Evolutionary conservation across 352 stramenopile species (phyloP).

Genomic region (Phytopythium mirpurense): DNA sequence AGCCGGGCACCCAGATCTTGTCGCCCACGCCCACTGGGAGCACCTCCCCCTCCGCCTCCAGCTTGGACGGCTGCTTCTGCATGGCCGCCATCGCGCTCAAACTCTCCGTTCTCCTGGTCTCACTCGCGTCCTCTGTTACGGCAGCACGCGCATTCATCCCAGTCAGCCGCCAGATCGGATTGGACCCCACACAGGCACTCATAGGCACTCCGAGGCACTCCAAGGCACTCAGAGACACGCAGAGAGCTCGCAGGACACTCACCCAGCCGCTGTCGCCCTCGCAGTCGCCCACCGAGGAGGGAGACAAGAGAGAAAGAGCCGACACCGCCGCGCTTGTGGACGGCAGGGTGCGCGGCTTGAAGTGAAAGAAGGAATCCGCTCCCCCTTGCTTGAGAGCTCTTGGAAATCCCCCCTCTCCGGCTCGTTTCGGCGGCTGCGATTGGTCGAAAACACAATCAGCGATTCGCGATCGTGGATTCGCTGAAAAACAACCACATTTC

Average conservation of each 20-base stretch:
- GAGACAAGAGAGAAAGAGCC: background rate
- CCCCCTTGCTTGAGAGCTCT: background rate
- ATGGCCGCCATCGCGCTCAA: constrained; percentile 30
- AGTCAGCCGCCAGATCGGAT: no score
- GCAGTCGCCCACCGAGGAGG: background rate
- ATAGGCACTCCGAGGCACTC: background rate
- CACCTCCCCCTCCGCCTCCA: constrained; percentile 55
- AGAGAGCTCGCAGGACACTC: no score
- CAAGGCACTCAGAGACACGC: no score
- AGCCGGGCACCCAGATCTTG: constrained; percentile 69
- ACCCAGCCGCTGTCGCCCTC: background rate
- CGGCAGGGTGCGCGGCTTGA: constrained; percentile 8
- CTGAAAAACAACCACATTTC: background rate
- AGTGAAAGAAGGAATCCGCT: constrained; percentile 9
- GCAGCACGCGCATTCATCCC: no score
- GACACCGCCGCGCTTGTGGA: background rate
- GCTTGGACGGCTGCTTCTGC: constrained; percentile 63
- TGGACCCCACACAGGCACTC: background rate
- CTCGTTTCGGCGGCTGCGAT: background rate
- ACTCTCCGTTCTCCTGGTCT: background rate
- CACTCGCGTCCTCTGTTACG: no score
- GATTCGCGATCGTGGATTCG: background rate
- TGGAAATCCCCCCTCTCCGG: background rate
- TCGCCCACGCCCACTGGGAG: constrained; percentile 71
- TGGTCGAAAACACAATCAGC: background rate